phyloP scores from a whole-genome alignment of 257 asterid genomes.

The Solanum medicagineum region DNA sequence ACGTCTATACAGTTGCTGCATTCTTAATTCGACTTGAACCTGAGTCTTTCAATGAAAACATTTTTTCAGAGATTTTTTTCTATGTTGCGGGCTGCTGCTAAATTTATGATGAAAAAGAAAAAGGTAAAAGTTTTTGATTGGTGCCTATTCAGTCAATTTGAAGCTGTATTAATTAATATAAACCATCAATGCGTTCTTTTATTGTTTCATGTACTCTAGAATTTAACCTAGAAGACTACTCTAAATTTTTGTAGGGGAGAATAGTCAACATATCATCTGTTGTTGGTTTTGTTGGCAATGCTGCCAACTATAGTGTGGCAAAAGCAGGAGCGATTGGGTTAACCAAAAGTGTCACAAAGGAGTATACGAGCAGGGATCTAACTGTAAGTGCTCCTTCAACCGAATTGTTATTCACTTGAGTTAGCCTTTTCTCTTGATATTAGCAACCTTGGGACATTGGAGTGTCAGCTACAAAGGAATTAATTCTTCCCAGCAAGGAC shows the following conservation, averaged over 20 bases:
- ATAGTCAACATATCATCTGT: slow-evolving; percentile 83
- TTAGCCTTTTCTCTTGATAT: not conserved
- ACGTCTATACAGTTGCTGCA: slow-evolving; percentile 24
- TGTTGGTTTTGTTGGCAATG: slow-evolving; percentile 89
- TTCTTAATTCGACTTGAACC: not conserved
- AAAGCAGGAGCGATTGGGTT: slow-evolving; percentile 95
- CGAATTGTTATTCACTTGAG: not conserved
- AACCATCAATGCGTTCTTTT: not conserved
- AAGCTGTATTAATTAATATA: not conserved
- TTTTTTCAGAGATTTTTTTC: slow-evolving; percentile 3
- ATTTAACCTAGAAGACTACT: not conserved
- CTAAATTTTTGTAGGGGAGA: slow-evolving; percentile 47
- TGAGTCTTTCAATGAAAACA: not conserved
- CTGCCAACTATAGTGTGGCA: slow-evolving; percentile 90
- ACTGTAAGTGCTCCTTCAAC: slow-evolving; percentile 34
- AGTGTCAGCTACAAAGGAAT: not conserved
- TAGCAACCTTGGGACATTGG: not conserved
- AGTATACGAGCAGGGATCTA: slow-evolving; percentile 80
- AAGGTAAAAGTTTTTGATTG: slow-evolving; percentile 33
- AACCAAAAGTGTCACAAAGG: slow-evolving; percentile 85
- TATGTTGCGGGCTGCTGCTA: slow-evolving; percentile 82
- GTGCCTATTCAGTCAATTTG: not conserved
- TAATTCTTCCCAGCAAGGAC: not conserved
- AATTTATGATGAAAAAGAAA: slow-evolving; percentile 89
- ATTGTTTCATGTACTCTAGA: not conserved